These are phyloP conservation scores for Glycyrrhiza uralensis DNA, from an alignment of 306 rosid genomes.

Conservation along the genomic window DNA sequence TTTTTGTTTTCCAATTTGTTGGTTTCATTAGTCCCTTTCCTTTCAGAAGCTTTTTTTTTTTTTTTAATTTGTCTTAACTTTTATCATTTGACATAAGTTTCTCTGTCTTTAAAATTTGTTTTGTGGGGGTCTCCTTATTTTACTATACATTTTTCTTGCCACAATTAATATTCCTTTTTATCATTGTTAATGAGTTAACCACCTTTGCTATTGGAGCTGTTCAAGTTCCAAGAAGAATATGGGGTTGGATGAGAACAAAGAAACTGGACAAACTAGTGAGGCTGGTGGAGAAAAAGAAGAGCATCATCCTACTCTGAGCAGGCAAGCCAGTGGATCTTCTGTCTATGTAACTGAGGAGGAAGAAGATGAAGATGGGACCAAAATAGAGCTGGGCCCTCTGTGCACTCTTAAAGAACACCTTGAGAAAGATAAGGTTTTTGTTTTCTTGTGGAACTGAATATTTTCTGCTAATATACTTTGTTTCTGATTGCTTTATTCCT, in stretches of 20 bases:
- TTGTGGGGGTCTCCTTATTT: not conserved
- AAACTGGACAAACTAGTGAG: not conserved
- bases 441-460: not conserved
- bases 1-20: not conserved
- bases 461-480: not conserved
- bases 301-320: not conserved
- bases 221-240: slow-evolving; percentile 13
- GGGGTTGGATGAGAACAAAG: slow-evolving; percentile 1
- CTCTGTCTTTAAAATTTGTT: not conserved
- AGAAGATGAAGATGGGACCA: slow-evolving; percentile 51
- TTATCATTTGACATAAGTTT: not conserved
- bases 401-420: slow-evolving; percentile 61
- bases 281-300: not conserved
- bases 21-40: not conserved
- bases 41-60: not conserved
- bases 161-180: not conserved
- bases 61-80: not conserved
- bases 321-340: slow-evolving; percentile 9
- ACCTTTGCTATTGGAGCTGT: slow-evolving; percentile 13
- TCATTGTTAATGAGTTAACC: not conserved
- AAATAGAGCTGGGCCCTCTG: slow-evolving; percentile 63
- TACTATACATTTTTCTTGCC: not conserved
- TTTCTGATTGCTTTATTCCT: not conserved
- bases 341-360: slow-evolving; percentile 18
- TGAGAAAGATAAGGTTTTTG: slow-evolving; percentile 74